Evolutionary conservation across 2,329 filamentous ascomycete species (phyloP).

Genomic region (Tothia fuscella): DNA sequence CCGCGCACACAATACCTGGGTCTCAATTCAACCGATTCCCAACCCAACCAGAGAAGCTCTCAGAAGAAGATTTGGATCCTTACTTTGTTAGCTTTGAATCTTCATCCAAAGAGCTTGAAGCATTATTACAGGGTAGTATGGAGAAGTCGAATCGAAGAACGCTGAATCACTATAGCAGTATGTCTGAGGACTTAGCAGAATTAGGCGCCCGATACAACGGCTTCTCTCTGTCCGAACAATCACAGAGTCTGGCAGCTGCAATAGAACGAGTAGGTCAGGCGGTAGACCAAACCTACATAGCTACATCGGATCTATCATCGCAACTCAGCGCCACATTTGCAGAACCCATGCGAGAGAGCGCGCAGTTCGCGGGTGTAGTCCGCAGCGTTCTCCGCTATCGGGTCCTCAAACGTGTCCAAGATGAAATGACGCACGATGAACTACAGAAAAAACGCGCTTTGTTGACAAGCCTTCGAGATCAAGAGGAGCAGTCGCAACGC

Average conservation of each 20-base stretch:
- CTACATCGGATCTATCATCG: conserved; percentile 79
- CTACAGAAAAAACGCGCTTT: conserved; percentile 73
- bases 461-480: conserved; percentile 81
- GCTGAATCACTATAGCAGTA: conserved; percentile 68
- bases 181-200: conserved; percentile 82
- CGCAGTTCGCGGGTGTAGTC: conserved; percentile 93
- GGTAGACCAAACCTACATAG: conserved; percentile 90
- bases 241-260: conserved; percentile 74
- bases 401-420: conserved; percentile 86
- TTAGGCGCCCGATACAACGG: conserved; percentile 93
- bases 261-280: conserved; percentile 94
- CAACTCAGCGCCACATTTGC: conserved; percentile 88
- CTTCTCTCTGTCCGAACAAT: conserved; percentile 89
- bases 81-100: conserved; percentile 92
- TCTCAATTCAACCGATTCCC: conserved; percentile 72
- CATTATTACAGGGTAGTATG: conserved; percentile 80
- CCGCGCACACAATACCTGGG: conserved; percentile 45
- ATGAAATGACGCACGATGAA: conserved; percentile 94
- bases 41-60: conserved; percentile 60
- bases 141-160: conserved; percentile 93
- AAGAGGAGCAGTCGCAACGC: conserved; percentile 81
- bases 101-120: conserved; percentile 82
- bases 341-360: conserved; percentile 94
- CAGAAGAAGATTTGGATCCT: conserved; percentile 83
- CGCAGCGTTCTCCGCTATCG: conserved; percentile 78